These are phyloP conservation scores for Aspergillus novofumigatus DNA, from an alignment of 2,329 filamentous ascomycete species.

Conservation along the genomic window DNA sequence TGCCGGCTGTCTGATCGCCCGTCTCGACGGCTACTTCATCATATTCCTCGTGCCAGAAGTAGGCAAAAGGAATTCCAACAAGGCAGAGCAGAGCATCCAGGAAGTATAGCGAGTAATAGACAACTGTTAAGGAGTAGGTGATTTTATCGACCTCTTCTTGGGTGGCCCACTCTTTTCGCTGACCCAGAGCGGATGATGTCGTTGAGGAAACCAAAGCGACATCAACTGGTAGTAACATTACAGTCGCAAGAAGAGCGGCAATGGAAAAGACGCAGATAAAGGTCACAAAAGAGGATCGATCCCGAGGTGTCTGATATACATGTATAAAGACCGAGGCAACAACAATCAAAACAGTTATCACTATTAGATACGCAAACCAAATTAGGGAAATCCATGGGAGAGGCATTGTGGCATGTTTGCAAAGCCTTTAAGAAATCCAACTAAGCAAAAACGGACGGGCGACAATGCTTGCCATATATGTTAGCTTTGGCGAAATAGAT, in stretches of 20 bases:
- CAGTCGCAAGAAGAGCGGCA: slow-evolving; percentile 81
- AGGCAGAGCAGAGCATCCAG: slow-evolving; percentile 87
- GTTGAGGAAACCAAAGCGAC: slow-evolving; percentile 93
- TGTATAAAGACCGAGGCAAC: slow-evolving; percentile 83
- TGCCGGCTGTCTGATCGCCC: slow-evolving; percentile 65
- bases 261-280: slow-evolving; percentile 82
- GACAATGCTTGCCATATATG: background rate
- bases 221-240: slow-evolving; percentile 89
- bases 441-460: background rate
- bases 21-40: slow-evolving; percentile 84
- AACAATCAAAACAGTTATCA: slow-evolving; percentile 69
- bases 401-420: slow-evolving; percentile 36
- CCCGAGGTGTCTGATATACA: slow-evolving; percentile 83
- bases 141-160: slow-evolving; percentile 75
- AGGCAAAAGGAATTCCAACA: slow-evolving; percentile 86
- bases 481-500: background rate
- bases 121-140: slow-evolving; percentile 72
- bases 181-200: slow-evolving; percentile 66
- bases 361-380: slow-evolving; percentile 88
- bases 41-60: slow-evolving; percentile 98
- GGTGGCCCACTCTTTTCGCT: slow-evolving; percentile 93
- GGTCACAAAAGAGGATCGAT: slow-evolving; percentile 77
- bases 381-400: slow-evolving; percentile 85
- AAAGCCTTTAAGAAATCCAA: slow-evolving; percentile 3
- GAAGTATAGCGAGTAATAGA: slow-evolving; percentile 92